These are phyloP conservation scores for Triticum aestivum DNA, from an alignment of 176 grass and related monocot genomes.

Conservation along the genomic window DNA sequence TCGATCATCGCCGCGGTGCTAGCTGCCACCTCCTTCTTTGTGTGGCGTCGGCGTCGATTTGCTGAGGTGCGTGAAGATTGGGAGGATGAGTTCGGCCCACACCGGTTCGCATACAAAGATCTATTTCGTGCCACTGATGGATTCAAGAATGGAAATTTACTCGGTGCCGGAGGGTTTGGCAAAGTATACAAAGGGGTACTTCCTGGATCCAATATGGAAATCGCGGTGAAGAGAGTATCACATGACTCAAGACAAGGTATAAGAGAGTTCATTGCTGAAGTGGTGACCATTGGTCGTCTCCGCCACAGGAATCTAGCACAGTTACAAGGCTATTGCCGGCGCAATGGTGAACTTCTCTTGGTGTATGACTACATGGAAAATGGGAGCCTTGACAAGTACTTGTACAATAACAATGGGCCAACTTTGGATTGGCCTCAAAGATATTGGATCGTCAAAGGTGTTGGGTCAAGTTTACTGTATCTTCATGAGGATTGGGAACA, in stretches of 20 bases:
- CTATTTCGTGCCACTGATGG: conserved; percentile 32
- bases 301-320: conserved; percentile 44
- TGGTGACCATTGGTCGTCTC: conserved; percentile 28
- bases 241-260: too few relatives aligned
- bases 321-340: conserved; percentile 36
- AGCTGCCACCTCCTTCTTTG: background rate
- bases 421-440: conserved; percentile 12
- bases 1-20: background rate
- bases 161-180: conserved; percentile 35
- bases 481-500: too few relatives aligned
- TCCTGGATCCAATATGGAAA: too few relatives aligned
- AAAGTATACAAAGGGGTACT: background rate
- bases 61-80: conserved; percentile 35
- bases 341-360: conserved; percentile 33
- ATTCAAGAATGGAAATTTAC: conserved; percentile 18
- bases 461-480: too few relatives aligned
- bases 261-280: too few relatives aligned
- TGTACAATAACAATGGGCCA: background rate
- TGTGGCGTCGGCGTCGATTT: background rate
- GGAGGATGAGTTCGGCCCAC: conserved; percentile 29
- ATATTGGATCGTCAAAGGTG: conserved; percentile 18
- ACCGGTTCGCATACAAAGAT: conserved; percentile 32
- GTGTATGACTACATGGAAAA: conserved; percentile 57
- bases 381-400: conserved; percentile 43
- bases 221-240: too few relatives aligned